Conservation (phyloP, 78 protist genomes). For the Acrasis kona region DNA sequence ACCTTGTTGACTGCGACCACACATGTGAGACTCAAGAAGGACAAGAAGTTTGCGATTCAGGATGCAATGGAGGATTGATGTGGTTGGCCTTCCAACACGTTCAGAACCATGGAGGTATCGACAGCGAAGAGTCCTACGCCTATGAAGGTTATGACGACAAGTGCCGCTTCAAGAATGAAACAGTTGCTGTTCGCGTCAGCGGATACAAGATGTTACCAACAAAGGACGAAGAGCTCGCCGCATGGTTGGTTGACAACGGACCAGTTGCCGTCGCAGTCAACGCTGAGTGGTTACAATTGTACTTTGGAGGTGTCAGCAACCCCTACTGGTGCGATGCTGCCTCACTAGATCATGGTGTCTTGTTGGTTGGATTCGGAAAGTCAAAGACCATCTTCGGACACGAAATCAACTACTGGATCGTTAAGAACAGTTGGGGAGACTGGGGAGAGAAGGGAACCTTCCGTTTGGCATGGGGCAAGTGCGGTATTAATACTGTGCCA, state of each 20-base stretch:
- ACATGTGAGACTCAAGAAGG: no score
- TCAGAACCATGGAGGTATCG: conserved; percentile 28
- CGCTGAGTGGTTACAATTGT: neutral
- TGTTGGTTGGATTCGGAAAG: conserved; percentile 76
- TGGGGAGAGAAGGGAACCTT: conserved; percentile 59
- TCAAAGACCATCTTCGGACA: no score
- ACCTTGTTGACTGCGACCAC: conserved; percentile 51
- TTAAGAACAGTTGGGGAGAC: conserved; percentile 90
- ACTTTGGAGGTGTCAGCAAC: conserved; percentile 1
- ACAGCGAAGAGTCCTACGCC: conserved; percentile 44
- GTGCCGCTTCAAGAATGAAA: conserved; percentile 19
- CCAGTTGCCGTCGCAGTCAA: conserved; percentile 15
- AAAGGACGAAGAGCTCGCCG: neutral
- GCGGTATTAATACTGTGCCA: no score
- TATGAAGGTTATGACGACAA: conserved; percentile 46
- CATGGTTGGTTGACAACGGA: conserved; percentile 15
- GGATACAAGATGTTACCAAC: neutral
- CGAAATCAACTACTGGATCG: conserved; percentile 58
- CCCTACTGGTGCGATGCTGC: neutral
- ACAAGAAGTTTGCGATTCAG: neutral
- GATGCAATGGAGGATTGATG: conserved; percentile 58
- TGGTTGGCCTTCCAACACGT: conserved; percentile 31
- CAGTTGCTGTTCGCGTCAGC: neutral
- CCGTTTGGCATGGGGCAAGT: neutral
- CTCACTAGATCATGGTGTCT: conserved; percentile 72